phyloP scores from a whole-genome alignment of 495 filamentous ascomycete genomes.

The Aspergillus bridgeri region DNA sequence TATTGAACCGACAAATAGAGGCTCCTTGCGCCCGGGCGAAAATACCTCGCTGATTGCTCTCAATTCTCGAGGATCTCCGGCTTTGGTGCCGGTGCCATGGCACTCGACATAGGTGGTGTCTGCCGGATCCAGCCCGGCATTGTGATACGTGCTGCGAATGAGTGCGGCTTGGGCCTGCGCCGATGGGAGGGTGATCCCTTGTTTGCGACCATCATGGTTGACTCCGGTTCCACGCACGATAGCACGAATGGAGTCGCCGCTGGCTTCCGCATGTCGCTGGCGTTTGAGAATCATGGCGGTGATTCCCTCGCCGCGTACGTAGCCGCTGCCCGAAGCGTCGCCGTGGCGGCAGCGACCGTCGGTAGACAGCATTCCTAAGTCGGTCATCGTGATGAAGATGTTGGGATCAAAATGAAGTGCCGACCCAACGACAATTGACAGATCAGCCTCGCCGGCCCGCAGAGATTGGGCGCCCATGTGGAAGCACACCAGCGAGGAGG shows the following conservation, averaged over 20 bases:
- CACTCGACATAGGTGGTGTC: conserved; percentile 22
- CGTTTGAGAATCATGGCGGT: conserved; percentile 28
- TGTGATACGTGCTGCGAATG: conserved; percentile 23
- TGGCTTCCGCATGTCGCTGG: conserved; percentile 21
- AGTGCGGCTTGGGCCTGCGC: conserved; percentile 23
- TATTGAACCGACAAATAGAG: conserved; percentile 33
- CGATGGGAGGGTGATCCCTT: conserved; percentile 16
- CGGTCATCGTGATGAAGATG: not conserved
- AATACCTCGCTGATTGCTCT: conserved; percentile 6
- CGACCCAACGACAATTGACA: conserved; percentile 24
- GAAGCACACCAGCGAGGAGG: conserved; percentile 26
- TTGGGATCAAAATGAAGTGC: conserved; percentile 17
- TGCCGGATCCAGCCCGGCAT: conserved; percentile 26
- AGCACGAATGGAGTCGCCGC: conserved; percentile 28
- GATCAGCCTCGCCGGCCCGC: conserved; percentile 30
- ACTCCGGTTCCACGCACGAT: conserved; percentile 38
- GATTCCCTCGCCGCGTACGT: conserved; percentile 36
- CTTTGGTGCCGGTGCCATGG: conserved; percentile 41
- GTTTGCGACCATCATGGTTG: conserved; percentile 41
- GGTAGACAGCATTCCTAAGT: conserved; percentile 10
- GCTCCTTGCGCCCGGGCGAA: not conserved
- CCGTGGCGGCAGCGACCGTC: conserved; percentile 27
- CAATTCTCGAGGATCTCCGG: conserved; percentile 12
- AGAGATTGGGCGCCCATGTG: conserved; percentile 38
- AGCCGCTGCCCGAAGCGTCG: conserved; percentile 26